Evolutionary conservation across 805 yeast species (phyloP), one percentile per base, ranked within the genome.

Genomic region (Metschnikowia aberdeeniae): DNA sequence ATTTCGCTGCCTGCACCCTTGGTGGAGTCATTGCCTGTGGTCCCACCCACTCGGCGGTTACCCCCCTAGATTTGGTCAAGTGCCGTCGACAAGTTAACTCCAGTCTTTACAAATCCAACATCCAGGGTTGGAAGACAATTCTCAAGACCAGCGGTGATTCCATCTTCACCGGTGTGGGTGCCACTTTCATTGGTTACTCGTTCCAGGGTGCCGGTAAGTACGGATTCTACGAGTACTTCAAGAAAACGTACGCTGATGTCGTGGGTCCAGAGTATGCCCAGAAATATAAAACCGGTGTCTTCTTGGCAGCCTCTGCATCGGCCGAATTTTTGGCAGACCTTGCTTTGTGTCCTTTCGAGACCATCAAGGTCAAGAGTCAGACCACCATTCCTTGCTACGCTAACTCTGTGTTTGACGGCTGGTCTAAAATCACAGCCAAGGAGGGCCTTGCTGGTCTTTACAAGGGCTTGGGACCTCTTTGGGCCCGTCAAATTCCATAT

Each of bases 401-500:
- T 36, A 68, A 67, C 11, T 71, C 77, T 32, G 84, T 81, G 11
- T 51, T 78, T 49, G 85, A 83, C 47, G 93, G 90, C 9, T 77
- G 81, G 77, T 67, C 69, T 43, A 82, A 80, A 68, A 78, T 86
- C 52, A 73, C 77, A 31, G 81, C 84, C 4, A 60, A 67, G 13
- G 93, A 84, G 61, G 95, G 96, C 11, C 50, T 84, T 43, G 80
- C 72, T 19, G 87, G 89, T 1, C 73, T 92, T 42, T 92, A 90
- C 73, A 85, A 86, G 61, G 98, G 98, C 43, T 69, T 92, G 43
- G 84, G 81, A 8, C 98, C 99, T 11, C 75, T 92, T 53, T 93
- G 98, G 98, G 80, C 82, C 47, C 84, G 98, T 73, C 99, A 92
- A 70, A 86, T 92, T 58, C 99, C 98, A n/a, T 92, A 92, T 73